Evolutionary conservation across 306 rosid genomes (phyloP).

Genomic region (Prunus mongolica): DNA sequence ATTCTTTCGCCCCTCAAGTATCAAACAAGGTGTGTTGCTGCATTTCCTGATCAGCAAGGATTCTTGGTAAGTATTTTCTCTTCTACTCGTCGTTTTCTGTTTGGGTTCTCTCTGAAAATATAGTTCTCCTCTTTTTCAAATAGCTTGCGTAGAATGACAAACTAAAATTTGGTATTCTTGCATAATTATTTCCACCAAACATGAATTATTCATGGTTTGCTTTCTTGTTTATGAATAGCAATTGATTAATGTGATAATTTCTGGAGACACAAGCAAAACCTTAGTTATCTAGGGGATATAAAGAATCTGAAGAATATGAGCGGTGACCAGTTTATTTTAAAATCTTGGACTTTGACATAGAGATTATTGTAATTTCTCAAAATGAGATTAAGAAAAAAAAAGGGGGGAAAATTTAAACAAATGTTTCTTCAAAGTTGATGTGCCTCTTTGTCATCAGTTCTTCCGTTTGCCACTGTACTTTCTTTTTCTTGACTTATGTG

Average conservation of each 20-base stretch:
- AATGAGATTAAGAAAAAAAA: neutral
- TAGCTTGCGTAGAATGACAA: neutral
- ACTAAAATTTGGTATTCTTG: neutral
- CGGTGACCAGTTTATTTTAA: neutral
- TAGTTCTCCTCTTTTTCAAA: neutral
- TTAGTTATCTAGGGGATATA: neutral
- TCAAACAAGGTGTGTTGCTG: conserved; percentile 96
- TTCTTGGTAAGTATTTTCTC: conserved; percentile 56
- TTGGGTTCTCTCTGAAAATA: neutral
- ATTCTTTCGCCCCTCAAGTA: conserved; percentile 79
- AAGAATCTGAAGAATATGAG: neutral
- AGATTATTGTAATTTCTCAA: neutral
- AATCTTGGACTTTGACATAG: neutral
- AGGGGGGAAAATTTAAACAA: no score
- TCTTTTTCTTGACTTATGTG: neutral
- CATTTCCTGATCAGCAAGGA: conserved; percentile 97
- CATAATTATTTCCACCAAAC: no score
- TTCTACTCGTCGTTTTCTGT: neutral
- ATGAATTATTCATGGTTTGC: no score
- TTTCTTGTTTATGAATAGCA: no score
- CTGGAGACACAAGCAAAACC: neutral
- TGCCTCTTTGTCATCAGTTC: neutral
- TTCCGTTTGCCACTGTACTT: neutral
- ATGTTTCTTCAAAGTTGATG: neutral
- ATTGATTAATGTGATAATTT: no score